Base-by-base conservation (phyloP, 2,329 filamentous ascomycete genomes). In the Xylariaceae sp. region DNA sequence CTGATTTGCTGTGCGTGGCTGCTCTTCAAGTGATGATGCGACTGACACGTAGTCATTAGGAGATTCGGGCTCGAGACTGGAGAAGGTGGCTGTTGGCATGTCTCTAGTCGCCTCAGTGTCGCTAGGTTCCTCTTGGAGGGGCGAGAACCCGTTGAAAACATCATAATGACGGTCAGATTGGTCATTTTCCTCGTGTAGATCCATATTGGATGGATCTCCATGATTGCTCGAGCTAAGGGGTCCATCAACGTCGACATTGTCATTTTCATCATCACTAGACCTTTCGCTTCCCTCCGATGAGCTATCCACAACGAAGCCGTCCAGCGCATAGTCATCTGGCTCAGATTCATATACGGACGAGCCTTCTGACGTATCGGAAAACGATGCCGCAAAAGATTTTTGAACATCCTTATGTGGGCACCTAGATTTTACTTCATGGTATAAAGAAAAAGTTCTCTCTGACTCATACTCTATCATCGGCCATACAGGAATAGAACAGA, bases 61-160 rank as follows among this genome's bases (percentile, higher is more conserved):
- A 1, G 67, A 64, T 50, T 66, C 62, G 11, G 55, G 53, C 37
- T 69, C 66, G 11, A 65, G 44, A 39, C 54, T 63, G 16, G 64
- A 66, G 36, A 65, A 61, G 12, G 55, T 57, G 1, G 56, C 63
- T 3, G 39, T 53, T 34, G 21, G 56, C n/a, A 49, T 37, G n/a
- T 55, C 59, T 1, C 40, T 45, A n/a, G 23, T 41, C 4, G 43
- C 29, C 31, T 49, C 43, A 16, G 54, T 39, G 17, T 64, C 61
- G 4, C 31, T 34, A 14, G 33, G n/a, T 2, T 64, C 65, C 6
- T 58, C 56, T 49, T 62, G 59, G 19, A 64, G 54, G 11, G 65
- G 64, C 16, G 69, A 69, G 48, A 70, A 68, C 9, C 66, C 66
- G 9, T 61, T 53, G 43, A 67, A 67, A 14, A 24, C 29, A 29